These are phyloP conservation scores for Neocallimastix lanati DNA, from an alignment of 192 early-diverging fungal genomes.

Conservation along the genomic window DNA sequence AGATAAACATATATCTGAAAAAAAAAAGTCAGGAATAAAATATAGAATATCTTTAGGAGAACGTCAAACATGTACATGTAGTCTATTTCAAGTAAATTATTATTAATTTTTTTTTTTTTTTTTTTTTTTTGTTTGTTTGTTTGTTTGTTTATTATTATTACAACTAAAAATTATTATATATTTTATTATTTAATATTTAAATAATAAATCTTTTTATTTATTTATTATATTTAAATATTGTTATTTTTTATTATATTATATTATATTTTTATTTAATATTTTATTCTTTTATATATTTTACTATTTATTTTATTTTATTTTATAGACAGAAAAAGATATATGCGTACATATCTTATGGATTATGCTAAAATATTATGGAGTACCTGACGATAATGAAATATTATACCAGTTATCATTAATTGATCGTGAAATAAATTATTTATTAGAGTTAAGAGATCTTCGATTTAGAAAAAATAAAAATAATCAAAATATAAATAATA, in stretches of 20 bases:
- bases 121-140: no score
- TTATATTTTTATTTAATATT: no score
- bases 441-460: not conserved
- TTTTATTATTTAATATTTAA: no score
- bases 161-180: no score
- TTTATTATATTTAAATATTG: no score
- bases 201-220: no score
- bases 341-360: not conserved
- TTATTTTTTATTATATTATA: no score
- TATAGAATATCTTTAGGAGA: not conserved
- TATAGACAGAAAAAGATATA: not conserved
- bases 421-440: not conserved
- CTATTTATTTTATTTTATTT: no score
- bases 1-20: not conserved
- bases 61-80: not conserved
- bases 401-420: not conserved
- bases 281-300: no score
- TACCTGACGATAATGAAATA: not conserved
- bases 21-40: not conserved
- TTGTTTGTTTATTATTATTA: no score
- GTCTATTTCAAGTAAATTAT: not conserved
- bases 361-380: not conserved
- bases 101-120: no score
- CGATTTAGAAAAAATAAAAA: not conserved
- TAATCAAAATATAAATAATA: not conserved